Conservation (phyloP, 192 early-diverging fungal genomes). For the Chytriomyces hyalinus region DNA sequence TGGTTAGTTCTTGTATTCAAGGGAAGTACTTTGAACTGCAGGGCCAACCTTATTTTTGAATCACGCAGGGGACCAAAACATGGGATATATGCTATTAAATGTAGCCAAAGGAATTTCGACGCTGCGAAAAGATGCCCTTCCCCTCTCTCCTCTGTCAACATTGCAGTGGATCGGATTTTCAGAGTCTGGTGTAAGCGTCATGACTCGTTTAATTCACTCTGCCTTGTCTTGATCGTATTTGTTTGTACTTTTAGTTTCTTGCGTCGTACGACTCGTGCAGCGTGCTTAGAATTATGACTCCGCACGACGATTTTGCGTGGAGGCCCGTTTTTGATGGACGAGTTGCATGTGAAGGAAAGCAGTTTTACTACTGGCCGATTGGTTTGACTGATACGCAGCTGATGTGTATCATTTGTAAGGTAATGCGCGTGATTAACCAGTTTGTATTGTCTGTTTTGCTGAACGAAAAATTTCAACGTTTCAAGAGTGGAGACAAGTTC, state of each 20-base stretch:
- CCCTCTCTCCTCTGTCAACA: slow-evolving; percentile 63
- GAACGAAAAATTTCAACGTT: slow-evolving; percentile 24
- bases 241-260: slow-evolving; percentile 57
- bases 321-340: slow-evolving; percentile 78
- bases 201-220: slow-evolving; percentile 12
- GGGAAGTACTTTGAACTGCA: slow-evolving; percentile 1
- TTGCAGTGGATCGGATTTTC: slow-evolving; percentile 88
- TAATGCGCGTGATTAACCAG: slow-evolving; percentile 24
- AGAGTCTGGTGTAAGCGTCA: slow-evolving; percentile 62
- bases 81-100: slow-evolving; percentile 73
- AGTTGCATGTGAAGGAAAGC: slow-evolving; percentile 51
- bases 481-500: slow-evolving; percentile 51
- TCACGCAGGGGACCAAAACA: slow-evolving; percentile 45
- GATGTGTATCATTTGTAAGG: slow-evolving; percentile 76
- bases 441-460: not conserved
- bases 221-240: not conserved
- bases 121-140: slow-evolving; percentile 65
- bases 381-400: slow-evolving; percentile 73
- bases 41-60: not conserved
- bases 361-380: slow-evolving; percentile 83
- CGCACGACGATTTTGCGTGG: slow-evolving; percentile 75
- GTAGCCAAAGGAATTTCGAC: slow-evolving; percentile 46
- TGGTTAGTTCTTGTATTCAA: slow-evolving; percentile 30
- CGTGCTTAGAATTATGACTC: slow-evolving; percentile 72
- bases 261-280: slow-evolving; percentile 81